Conservation (phyloP, 495 filamentous ascomycete species). For the Friedmanniomyces simplex region DNA sequence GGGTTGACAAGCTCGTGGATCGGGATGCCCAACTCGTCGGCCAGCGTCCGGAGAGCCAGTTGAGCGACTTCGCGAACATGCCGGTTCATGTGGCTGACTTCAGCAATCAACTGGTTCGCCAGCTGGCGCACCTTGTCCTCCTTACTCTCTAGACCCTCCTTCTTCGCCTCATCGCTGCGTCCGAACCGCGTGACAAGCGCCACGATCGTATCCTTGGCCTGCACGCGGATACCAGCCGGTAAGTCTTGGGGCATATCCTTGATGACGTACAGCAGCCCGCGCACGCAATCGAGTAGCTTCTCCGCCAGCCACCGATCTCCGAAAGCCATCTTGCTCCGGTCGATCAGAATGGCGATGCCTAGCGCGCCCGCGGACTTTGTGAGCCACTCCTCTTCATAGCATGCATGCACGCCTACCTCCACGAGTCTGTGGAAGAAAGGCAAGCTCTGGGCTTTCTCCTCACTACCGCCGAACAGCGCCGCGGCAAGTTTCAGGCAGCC, state of each 20-base stretch:
- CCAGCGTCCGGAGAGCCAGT: conserved; percentile 67
- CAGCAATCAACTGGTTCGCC: conserved; percentile 70
- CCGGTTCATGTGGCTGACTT: conserved; percentile 87
- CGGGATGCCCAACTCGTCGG: conserved; percentile 61
- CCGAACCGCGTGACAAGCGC: conserved; percentile 44
- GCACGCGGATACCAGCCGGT: conserved; percentile 70
- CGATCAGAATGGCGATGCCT: conserved; percentile 78
- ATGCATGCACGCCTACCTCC: conserved; percentile 80
- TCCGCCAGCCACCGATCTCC: conserved; percentile 73
- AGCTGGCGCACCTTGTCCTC: conserved; percentile 59
- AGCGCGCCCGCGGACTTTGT: conserved; percentile 84
- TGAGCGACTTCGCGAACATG: conserved; percentile 82
- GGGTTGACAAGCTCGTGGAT: conserved; percentile 77
- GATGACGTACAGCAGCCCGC: conserved; percentile 85
- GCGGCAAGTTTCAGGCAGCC: conserved; percentile 67
- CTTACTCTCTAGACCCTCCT: conserved; percentile 61
- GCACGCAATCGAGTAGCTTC: conserved; percentile 72
- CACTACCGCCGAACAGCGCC: conserved; percentile 61
- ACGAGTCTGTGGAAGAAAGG: conserved; percentile 74
- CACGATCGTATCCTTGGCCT: conserved; percentile 72
- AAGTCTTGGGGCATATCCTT: conserved; percentile 94
- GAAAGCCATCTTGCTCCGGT: conserved; percentile 66
- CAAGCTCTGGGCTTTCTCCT: conserved; percentile 56
- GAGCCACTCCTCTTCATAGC: conserved; percentile 96
- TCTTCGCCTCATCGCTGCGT: conserved; percentile 56